These are phyloP conservation scores for Clitoria ternatea DNA, from an alignment of 306 rosid species.

Conservation along the genomic window DNA sequence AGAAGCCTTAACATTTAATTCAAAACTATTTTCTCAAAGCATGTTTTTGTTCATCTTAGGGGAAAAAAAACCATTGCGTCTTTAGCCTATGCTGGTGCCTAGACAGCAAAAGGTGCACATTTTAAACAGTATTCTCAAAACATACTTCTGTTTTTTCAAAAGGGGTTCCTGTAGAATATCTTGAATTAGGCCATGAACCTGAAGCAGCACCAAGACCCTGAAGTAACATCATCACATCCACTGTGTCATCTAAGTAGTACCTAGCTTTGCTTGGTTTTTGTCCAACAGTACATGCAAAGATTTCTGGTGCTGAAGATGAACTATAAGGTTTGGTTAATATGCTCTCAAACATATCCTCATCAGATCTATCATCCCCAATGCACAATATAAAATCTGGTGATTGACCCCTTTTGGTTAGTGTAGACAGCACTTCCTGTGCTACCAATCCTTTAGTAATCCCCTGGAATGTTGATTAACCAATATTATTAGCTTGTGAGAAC, in stretches of 20 bases:
- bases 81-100: constrained; percentile 20
- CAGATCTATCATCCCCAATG: constrained; percentile 45
- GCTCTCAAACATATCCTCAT: constrained; percentile 58
- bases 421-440: constrained; percentile 31
- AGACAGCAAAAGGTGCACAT: neutral
- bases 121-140: constrained; percentile 38
- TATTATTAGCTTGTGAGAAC: constrained; percentile 14
- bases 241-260: constrained; percentile 73
- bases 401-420: constrained; percentile 14
- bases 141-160: constrained; percentile 15
- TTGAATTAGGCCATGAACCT: constrained; percentile 32
- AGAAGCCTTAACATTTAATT: neutral
- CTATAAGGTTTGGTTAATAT: constrained; percentile 43
- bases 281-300: constrained; percentile 89
- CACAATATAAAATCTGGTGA: constrained; percentile 36
- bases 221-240: constrained; percentile 64
- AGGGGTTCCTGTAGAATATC: constrained; percentile 22
- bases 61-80: constrained; percentile 11
- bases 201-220: constrained; percentile 48
- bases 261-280: constrained; percentile 95
- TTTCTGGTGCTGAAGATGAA: constrained; percentile 45
- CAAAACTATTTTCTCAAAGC: neutral
- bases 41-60: neutral
- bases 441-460: constrained; percentile 39
- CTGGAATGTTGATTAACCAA: constrained; percentile 23